Percentiles rank a stretch among this genome's conserved stretches.
Evolutionary conservation across 805 yeast species (phyloP).

Genomic region (Ogataea populi-albae): DNA sequence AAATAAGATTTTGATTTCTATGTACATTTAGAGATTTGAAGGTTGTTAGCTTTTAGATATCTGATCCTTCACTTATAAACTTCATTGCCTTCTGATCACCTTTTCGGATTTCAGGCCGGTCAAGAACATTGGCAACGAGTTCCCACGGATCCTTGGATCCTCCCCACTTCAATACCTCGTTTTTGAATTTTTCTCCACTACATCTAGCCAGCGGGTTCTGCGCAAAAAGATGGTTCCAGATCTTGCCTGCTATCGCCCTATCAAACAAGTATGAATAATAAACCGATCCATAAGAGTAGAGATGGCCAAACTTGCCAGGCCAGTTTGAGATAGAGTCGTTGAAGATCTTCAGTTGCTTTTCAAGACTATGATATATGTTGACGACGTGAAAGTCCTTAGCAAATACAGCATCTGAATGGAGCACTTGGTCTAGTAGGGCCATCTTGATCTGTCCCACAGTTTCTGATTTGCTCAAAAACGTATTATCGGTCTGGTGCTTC

Average conservation of each 20-base stretch:
- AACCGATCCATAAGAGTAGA: constrained; percentile 90
- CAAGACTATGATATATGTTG: constrained; percentile 63
- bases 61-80: constrained; percentile 37
- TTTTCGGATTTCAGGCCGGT: constrained; percentile 51
- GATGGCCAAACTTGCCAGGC: constrained; percentile 93
- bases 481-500: constrained; percentile 49
- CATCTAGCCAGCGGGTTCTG: constrained; percentile 64
- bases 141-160: constrained; percentile 89
- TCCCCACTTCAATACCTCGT: constrained; percentile 83
- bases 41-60: too few relatives aligned
- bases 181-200: constrained; percentile 74
- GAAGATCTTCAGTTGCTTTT: constrained; percentile 55
- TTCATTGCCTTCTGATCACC: constrained; percentile 78
- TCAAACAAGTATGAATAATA: constrained; percentile 91
- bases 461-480: constrained; percentile 63
- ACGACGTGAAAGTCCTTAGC: constrained; percentile 54
- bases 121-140: constrained; percentile 76
- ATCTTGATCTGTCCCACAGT: constrained; percentile 82
- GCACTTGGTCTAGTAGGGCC: constrained; percentile 81
- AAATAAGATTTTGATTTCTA: too few relatives aligned
- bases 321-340: constrained; percentile 72
- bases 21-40: too few relatives aligned
- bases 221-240: constrained; percentile 74
- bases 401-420: constrained; percentile 52
- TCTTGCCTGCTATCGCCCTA: constrained; percentile 83